Evolutionary conservation across 805 yeast genomes (phyloP).

Genomic region (Candida maris): DNA sequence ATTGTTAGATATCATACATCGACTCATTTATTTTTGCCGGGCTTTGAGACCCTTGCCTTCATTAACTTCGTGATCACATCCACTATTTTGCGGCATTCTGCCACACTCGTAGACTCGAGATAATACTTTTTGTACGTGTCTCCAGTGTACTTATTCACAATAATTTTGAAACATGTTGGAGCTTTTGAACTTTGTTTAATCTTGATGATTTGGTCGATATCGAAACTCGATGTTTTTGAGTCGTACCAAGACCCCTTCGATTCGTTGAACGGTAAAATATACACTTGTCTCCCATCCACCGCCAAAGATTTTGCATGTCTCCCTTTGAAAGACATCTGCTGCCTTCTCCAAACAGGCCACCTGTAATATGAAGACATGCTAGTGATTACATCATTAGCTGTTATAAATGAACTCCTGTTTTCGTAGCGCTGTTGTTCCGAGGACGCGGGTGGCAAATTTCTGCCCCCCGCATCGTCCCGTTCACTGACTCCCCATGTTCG

Average conservation of each 20-base stretch:
- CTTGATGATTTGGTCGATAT: constrained; percentile 69
- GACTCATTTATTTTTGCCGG: constrained; percentile 19
- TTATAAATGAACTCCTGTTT: too few species aligned
- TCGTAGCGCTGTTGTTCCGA: neutral
- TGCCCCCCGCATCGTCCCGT: neutral
- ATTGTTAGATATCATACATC: neutral
- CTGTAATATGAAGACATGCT: constrained; percentile 60
- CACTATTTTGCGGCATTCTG: constrained; percentile 72
- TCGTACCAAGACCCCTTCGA: constrained; percentile 58
- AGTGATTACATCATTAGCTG: constrained; percentile 4
- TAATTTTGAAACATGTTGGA: constrained; percentile 77
- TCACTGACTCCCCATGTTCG: neutral
- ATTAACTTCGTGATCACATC: constrained; percentile 58
- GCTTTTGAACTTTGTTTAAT: constrained; percentile 75
- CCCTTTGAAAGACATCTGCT: constrained; percentile 76
- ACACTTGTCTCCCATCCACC: constrained; percentile 91
- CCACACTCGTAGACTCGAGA: constrained; percentile 64
- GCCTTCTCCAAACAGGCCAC: constrained; percentile 86
- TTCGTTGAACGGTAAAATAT: constrained; percentile 82
- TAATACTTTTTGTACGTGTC: constrained; percentile 79
- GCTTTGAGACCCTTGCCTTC: constrained; percentile 37
- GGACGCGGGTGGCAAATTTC: neutral
- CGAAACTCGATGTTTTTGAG: constrained; percentile 81
- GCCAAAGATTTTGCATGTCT: constrained; percentile 81
- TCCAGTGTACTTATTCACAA: constrained; percentile 53